Evolutionary conservation across 2,329 filamentous ascomycete species (phyloP).

Genomic region (Blastomyces gilchristii): DNA sequence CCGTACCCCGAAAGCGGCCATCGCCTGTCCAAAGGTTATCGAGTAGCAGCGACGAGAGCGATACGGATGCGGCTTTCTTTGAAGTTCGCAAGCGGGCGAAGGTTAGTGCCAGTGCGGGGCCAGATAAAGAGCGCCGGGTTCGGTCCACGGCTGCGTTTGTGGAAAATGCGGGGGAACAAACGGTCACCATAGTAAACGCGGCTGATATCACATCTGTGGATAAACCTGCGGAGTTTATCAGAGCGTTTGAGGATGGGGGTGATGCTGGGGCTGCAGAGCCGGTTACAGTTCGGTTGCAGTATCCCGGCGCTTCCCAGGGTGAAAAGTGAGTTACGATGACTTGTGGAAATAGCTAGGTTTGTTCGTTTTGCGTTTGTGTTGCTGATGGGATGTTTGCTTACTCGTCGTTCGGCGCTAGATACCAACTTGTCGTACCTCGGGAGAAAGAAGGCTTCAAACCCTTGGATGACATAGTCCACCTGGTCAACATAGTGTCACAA

Average conservation of each 20-base stretch:
- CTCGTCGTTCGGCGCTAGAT: conserved; percentile 37
- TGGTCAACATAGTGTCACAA: conserved; percentile 58
- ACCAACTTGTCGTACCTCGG: conserved; percentile 65
- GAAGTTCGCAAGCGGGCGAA: conserved; percentile 34
- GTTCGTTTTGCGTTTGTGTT: neutral
- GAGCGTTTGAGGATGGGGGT: conserved; percentile 38
- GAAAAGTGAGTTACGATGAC: conserved; percentile 47
- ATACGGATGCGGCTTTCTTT: conserved; percentile 29
- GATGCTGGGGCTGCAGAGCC: conserved; percentile 25
- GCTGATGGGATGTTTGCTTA: neutral
- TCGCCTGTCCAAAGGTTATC: conserved; percentile 32
- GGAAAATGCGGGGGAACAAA: conserved; percentile 26
- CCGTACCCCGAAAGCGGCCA: conserved; percentile 28
- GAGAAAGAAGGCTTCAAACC: conserved; percentile 64
- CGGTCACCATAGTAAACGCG: conserved; percentile 40
- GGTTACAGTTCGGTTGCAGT: conserved; percentile 59
- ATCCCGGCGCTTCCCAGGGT: conserved; percentile 61
- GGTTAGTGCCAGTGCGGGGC: conserved; percentile 32
- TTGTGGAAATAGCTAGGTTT: neutral
- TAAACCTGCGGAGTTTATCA: conserved; percentile 41
- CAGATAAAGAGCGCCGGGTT: conserved; percentile 36
- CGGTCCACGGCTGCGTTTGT: conserved; percentile 39
- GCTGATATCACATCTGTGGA: conserved; percentile 38
- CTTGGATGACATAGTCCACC: conserved; percentile 58
- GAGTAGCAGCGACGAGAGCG: conserved; percentile 34